Conservation (phyloP, 176 grass and related monocot species). For the Cenchrus purpureus region DNA sequence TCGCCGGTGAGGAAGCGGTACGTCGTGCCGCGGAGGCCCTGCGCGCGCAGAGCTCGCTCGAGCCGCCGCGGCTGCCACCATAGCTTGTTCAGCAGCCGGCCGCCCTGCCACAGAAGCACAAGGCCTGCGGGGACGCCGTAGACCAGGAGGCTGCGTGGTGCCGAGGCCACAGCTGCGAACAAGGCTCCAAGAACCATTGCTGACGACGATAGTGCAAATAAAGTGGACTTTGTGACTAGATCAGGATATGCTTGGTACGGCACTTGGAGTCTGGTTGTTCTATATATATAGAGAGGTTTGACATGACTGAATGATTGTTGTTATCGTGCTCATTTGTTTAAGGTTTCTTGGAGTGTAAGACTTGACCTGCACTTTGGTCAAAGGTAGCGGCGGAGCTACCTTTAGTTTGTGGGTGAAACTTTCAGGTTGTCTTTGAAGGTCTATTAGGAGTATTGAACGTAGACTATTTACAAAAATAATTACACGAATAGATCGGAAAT, state of each 20-base stretch:
- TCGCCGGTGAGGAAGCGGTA: slow-evolving; percentile 64
- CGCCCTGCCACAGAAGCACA: slow-evolving; percentile 44
- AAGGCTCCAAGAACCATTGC: slow-evolving; percentile 33
- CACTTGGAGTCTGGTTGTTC: not conserved
- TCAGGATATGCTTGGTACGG: not conserved
- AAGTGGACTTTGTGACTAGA: slow-evolving; percentile 5
- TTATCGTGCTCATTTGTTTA: not conserved
- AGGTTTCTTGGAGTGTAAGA: slow-evolving; percentile 39
- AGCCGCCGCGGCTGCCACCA: slow-evolving; percentile 58
- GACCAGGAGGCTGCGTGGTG: slow-evolving; percentile 41
- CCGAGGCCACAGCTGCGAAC: not conserved
- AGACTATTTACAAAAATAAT: too few species aligned
- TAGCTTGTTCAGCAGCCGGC: slow-evolving; percentile 40
- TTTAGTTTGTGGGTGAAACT: too few species aligned
- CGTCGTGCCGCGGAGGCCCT: slow-evolving; percentile 50
- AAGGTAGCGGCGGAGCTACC: too few species aligned
- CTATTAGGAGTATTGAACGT: too few species aligned
- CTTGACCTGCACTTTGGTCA: not conserved
- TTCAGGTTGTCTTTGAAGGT: too few species aligned
- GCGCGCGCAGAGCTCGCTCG: slow-evolving; percentile 46
- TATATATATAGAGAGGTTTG: not conserved
- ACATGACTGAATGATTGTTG: not conserved
- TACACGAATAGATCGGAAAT: too few species aligned
- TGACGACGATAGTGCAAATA: not conserved
- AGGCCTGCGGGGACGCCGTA: slow-evolving; percentile 18